A percentile compares a stretch with the other conserved stretches of the same genome.
Conservation (phyloP, 1,139 yeast species). For the Pichia terricola region DNA sequence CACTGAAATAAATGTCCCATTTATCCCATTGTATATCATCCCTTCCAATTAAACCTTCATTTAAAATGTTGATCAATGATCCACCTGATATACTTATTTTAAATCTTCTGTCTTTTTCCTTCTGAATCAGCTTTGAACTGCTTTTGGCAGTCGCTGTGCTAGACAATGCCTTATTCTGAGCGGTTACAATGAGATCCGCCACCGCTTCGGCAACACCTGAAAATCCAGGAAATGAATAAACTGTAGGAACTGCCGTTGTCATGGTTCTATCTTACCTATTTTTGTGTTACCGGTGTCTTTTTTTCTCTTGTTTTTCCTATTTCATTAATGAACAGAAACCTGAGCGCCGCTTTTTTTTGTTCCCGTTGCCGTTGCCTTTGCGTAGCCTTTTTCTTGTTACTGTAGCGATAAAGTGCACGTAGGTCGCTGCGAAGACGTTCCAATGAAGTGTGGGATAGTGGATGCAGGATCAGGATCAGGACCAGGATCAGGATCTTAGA, state of each 20-base stretch:
- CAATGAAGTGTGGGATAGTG: no score
- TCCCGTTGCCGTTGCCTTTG: no score
- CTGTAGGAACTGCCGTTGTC: conserved; percentile 91
- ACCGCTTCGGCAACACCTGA: conserved; percentile 91
- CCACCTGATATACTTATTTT: conserved; percentile 93
- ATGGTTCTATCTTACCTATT: conserved; percentile 26
- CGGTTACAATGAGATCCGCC: conserved; percentile 75
- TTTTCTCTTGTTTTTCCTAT: no score
- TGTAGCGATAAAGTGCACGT: no score
- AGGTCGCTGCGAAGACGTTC: no score
- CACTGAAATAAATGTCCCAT: conserved; percentile 97
- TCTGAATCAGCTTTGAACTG: conserved; percentile 31
- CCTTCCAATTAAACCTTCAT: conserved; percentile 72
- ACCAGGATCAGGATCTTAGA: no score
- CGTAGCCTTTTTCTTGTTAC: no score
- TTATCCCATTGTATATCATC: conserved; percentile 73
- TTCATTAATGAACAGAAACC: no score
- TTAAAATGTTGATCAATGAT: conserved; percentile 72
- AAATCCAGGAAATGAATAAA: conserved; percentile 83
- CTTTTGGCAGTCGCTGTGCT: not conserved
- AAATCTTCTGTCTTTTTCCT: conserved; percentile 54
- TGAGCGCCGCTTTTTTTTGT: no score
- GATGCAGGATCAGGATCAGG: no score
- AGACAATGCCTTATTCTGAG: conserved; percentile 59
- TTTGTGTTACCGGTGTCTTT: no score